These are phyloP conservation scores for Ilex aquifolium DNA, from an alignment of 257 asterid genomes.

Conservation along the genomic window DNA sequence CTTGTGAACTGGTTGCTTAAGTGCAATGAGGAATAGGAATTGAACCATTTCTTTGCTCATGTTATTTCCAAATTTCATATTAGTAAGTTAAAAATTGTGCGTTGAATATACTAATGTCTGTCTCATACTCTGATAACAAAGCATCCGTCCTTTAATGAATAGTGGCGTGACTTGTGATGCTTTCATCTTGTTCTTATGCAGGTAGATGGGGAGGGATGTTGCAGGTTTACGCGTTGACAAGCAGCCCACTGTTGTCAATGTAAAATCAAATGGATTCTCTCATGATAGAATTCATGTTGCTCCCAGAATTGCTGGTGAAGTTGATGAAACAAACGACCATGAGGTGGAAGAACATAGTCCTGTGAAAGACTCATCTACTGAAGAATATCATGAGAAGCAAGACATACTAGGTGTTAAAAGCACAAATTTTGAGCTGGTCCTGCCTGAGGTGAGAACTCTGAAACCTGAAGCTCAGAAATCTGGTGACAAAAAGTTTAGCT, in stretches of 20 bases:
- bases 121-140: no score
- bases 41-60: no score
- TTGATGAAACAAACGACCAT: constrained; percentile 21
- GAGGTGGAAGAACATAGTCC: constrained; percentile 21
- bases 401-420: constrained; percentile 57
- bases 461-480: constrained; percentile 33
- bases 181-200: constrained; percentile 16
- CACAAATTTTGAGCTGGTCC: constrained; percentile 20
- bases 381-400: constrained; percentile 36
- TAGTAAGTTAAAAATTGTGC: no score
- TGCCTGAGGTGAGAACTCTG: no score
- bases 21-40: no score
- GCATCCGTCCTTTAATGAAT: no score
- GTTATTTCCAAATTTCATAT: no score
- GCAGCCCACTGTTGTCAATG: constrained; percentile 21
- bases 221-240: constrained; percentile 39
- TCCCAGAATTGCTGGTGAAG: constrained; percentile 25
- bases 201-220: constrained; percentile 57
- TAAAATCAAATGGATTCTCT: constrained; percentile 34
- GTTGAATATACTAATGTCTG: no score
- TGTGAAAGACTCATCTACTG: constrained; percentile 24
- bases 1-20: no score
- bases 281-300: constrained; percentile 31
- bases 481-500: constrained; percentile 35
- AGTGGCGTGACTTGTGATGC: neutral